These are phyloP conservation scores for Cymodocea nodosa DNA, from an alignment of 116 monocot genomes.

Conservation along the genomic window DNA sequence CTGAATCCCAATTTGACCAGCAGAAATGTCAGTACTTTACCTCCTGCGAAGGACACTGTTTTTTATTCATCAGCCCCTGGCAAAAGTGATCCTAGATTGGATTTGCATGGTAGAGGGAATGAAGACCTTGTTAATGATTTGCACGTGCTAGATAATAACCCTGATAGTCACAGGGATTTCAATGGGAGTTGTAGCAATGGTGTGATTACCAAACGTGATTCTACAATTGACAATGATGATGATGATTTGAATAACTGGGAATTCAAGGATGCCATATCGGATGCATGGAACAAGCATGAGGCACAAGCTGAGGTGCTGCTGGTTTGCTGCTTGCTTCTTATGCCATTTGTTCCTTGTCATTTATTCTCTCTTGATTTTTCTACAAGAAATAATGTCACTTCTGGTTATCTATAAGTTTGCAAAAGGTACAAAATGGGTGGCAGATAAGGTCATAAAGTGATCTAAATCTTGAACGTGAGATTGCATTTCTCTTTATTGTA, in stretches of 20 bases:
- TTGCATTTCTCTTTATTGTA: too few relatives aligned
- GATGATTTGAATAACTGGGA: not conserved
- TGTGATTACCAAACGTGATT: not conserved
- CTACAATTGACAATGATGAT: not conserved
- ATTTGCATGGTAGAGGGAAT: not conserved
- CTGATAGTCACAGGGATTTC: not conserved
- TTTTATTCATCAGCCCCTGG: not conserved
- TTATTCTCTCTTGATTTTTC: not conserved
- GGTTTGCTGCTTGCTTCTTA: too few relatives aligned
- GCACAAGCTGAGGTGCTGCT: not conserved
- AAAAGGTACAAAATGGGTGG: not conserved
- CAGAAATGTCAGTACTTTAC: not conserved
- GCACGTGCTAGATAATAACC: not conserved
- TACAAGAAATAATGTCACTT: not conserved
- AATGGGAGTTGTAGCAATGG: not conserved
- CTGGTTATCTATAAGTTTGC: too few relatives aligned
- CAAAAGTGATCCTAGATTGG: not conserved
- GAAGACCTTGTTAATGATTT: conserved; percentile 3
- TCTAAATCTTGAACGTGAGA: too few relatives aligned
- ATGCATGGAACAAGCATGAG: not conserved
- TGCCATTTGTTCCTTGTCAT: not conserved
- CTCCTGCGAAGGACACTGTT: not conserved
- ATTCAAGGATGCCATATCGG: conserved; percentile 6
- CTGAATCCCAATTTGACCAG: not conserved
- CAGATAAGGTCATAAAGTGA: not conserved